Evolutionary conservation across 192 early-diverging fungal genomes (phyloP).

Genomic region (Podila horticola): DNA sequence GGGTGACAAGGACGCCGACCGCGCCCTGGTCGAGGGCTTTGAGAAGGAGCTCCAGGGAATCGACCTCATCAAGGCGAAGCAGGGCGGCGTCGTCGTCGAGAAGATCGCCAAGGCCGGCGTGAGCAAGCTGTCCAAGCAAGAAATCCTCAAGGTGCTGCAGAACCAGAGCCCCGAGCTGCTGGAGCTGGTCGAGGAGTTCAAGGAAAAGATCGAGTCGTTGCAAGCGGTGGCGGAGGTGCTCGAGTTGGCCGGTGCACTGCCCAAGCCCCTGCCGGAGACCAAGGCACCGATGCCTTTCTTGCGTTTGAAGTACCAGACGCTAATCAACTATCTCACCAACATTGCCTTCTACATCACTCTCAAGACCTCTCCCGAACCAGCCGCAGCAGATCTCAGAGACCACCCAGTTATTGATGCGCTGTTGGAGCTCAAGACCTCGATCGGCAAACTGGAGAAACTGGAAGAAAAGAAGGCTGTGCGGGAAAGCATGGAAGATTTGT

Average conservation of each 20-base stretch:
- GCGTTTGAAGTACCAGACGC: slow-evolving; percentile 50
- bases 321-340: slow-evolving; percentile 88
- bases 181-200: slow-evolving; percentile 72
- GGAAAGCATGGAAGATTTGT: slow-evolving; percentile 61
- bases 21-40: slow-evolving; percentile 57
- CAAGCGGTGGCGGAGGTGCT: slow-evolving; percentile 47
- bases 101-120: slow-evolving; percentile 52
- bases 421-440: slow-evolving; percentile 76
- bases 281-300: slow-evolving; percentile 49
- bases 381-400: slow-evolving; percentile 64
- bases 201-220: slow-evolving; percentile 51
- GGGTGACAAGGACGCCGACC: slow-evolving; percentile 59
- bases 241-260: slow-evolving; percentile 17
- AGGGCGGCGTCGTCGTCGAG: slow-evolving; percentile 45
- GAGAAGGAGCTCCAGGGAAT: slow-evolving; percentile 63
- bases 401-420: slow-evolving; percentile 90
- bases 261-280: slow-evolving; percentile 29
- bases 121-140: slow-evolving; percentile 64
- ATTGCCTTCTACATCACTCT: slow-evolving; percentile 87
- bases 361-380: slow-evolving; percentile 61
- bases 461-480: slow-evolving; percentile 62
- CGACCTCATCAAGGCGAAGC: slow-evolving; percentile 53
- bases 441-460: slow-evolving; percentile 74
- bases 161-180: slow-evolving; percentile 81
- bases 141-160: slow-evolving; percentile 73